Conservation (phyloP, 73 alveolate species). For the Uronychia binucleata region DNA sequence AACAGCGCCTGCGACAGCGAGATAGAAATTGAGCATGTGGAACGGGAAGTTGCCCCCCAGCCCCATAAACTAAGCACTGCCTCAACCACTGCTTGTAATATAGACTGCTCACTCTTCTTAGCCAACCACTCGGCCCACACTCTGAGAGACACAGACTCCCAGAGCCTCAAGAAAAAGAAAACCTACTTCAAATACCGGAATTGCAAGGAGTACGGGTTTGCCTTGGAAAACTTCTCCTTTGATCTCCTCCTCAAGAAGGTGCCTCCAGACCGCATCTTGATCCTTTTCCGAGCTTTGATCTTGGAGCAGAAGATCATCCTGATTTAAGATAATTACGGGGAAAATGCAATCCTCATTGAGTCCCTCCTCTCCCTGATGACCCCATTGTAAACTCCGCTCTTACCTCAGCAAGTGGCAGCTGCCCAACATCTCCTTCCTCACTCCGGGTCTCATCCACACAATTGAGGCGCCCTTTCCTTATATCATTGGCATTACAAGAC, state of each 20-base stretch:
- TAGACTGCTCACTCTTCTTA: no score
- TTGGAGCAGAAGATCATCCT: slow-evolving; percentile 40
- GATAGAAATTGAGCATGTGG: slow-evolving; percentile 10
- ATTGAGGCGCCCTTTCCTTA: slow-evolving; percentile 58
- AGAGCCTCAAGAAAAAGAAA: slow-evolving; percentile 11
- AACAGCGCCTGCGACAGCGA: slow-evolving; percentile 27
- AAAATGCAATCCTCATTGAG: slow-evolving; percentile 41
- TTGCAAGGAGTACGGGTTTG: slow-evolving; percentile 34
- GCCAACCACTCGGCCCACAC: no score
- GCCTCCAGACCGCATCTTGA: slow-evolving; percentile 30
- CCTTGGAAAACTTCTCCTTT: slow-evolving; percentile 37
- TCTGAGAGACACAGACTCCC: no score
- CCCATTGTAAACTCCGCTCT: slow-evolving; percentile 11
- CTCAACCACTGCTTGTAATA: no score
- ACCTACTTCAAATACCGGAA: slow-evolving; percentile 27
- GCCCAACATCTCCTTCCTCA: slow-evolving; percentile 38
- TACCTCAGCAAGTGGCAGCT: slow-evolving; percentile 29
- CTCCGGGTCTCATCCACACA: slow-evolving; percentile 42
- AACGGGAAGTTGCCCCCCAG: slow-evolving; percentile 15
- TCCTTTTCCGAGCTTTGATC: slow-evolving; percentile 37
- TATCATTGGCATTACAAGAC: slow-evolving; percentile 28
- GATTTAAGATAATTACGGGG: slow-evolving; percentile 40
- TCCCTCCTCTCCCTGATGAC: slow-evolving; percentile 26
- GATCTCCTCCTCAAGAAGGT: slow-evolving; percentile 34
- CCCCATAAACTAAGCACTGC: no score